Evolutionary conservation across 768 basidiomycete species (phyloP).

Genomic region (Mycena maculata): DNA sequence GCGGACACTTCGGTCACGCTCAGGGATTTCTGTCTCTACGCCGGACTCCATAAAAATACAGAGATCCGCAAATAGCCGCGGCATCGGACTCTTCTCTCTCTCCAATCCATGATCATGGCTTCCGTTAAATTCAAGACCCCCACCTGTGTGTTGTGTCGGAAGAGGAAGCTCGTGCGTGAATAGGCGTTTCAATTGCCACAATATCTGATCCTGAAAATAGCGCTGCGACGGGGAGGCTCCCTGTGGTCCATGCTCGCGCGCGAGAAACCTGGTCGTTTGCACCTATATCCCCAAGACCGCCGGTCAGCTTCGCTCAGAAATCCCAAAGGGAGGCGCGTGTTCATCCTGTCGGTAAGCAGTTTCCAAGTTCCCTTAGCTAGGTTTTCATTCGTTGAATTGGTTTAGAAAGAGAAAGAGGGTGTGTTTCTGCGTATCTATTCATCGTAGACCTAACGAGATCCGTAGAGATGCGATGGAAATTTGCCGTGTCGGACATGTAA

Average conservation of each 20-base stretch:
- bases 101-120: not conserved
- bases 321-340: constrained; percentile 29
- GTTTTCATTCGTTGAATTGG: not conserved
- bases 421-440: not conserved
- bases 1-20: constrained; percentile 19
- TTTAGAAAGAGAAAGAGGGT: constrained; percentile 29
- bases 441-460: not conserved
- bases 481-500: constrained; percentile 24
- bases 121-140: constrained; percentile 29
- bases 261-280: constrained; percentile 22
- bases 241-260: constrained; percentile 22
- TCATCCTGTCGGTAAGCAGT: constrained; percentile 21
- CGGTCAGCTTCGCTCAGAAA: constrained; percentile 29
- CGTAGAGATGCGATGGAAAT: constrained; percentile 26
- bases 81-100: not conserved
- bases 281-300: constrained; percentile 22
- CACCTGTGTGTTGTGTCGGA: constrained; percentile 26
- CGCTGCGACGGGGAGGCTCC: constrained; percentile 30
- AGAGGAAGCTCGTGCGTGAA: constrained; percentile 27
- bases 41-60: not conserved
- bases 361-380: not conserved
- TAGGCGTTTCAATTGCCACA: too few species aligned
- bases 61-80: not conserved
- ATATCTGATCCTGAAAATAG: too few species aligned
- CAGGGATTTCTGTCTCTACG: constrained; percentile 8